A percentile compares a stretch with the other conserved stretches of the same genome.
phyloP scores from a whole-genome alignment of 106 monocot species.

The Dactylorhiza incarnata region DNA sequence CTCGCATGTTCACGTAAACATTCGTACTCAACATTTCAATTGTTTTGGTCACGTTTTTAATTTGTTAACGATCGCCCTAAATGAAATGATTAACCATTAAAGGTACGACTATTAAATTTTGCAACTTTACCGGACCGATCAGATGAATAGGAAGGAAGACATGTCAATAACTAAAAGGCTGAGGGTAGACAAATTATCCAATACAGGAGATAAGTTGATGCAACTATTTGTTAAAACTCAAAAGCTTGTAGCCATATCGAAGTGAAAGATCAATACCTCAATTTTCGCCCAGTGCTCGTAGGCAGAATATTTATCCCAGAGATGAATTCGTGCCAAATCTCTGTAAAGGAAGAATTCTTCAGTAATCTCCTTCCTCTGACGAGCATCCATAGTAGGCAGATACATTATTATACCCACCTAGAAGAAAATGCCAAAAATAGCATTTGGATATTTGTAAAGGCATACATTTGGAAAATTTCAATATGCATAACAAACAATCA shows the following conservation, averaged over 20 bases:
- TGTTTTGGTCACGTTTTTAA: no score
- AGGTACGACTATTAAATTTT: not conserved
- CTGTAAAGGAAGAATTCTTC: conserved; percentile 84
- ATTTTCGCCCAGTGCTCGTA: conserved; percentile 99
- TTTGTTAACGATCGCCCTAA: not conserved
- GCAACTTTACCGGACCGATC: not conserved
- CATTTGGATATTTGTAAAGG: not conserved
- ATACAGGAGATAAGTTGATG: not conserved
- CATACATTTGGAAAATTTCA: not conserved
- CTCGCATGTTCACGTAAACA: no score
- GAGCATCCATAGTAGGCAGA: conserved; percentile 72
- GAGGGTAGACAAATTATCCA: not conserved
- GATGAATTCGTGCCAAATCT: conserved; percentile 42
- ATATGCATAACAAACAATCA: not conserved
- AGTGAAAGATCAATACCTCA: conserved; percentile 27
- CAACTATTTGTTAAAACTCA: not conserved
- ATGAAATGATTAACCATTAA: not conserved
- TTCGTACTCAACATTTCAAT: no score
- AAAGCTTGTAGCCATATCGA: not conserved
- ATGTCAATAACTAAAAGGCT: not conserved
- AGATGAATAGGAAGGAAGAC: not conserved
- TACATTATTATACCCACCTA: conserved; percentile 99
- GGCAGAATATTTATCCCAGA: conserved; percentile 85
- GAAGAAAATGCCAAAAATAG: conserved; percentile 1
- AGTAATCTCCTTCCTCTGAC: conserved; percentile 93